These are phyloP conservation scores for Dacryopinax primogenitus DNA, from an alignment of 768 basidiomycete genomes.

Conservation along the genomic window DNA sequence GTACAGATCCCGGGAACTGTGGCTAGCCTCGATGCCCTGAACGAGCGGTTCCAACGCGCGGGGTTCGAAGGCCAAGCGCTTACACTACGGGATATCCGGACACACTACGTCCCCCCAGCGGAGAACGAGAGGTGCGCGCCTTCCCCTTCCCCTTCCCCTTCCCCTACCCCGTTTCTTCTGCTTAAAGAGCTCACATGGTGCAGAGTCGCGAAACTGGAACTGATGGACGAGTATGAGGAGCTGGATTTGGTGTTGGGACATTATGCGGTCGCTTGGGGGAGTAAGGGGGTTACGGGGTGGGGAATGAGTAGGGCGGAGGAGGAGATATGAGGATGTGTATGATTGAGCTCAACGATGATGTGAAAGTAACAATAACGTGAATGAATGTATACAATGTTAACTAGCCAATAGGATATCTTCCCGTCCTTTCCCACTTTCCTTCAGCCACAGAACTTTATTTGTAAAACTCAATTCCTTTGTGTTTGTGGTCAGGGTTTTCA, in stretches of 20 bases:
- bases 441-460: too few species aligned
- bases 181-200: not conserved
- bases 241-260: slow-evolving; percentile 78
- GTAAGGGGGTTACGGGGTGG: slow-evolving; percentile 15
- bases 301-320: not conserved
- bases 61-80: slow-evolving; percentile 49
- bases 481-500: too few species aligned
- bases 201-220: slow-evolving; percentile 69
- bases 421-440: too few species aligned
- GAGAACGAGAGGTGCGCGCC: slow-evolving; percentile 48
- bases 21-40: slow-evolving; percentile 44
- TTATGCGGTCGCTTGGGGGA: slow-evolving; percentile 77
- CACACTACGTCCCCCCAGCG: slow-evolving; percentile 32
- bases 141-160: too few species aligned
- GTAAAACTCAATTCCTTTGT: too few species aligned
- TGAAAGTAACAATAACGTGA: too few species aligned
- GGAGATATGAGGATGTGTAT: too few species aligned
- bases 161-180: too few species aligned
- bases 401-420: too few species aligned
- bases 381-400: too few species aligned
- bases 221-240: slow-evolving; percentile 91
- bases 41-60: slow-evolving; percentile 43
- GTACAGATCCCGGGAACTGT: slow-evolving; percentile 61
- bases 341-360: too few species aligned
- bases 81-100: slow-evolving; percentile 58